These are phyloP conservation scores for Hypoxylon trugodes DNA, from an alignment of 495 filamentous ascomycete species.

Conservation along the genomic window DNA sequence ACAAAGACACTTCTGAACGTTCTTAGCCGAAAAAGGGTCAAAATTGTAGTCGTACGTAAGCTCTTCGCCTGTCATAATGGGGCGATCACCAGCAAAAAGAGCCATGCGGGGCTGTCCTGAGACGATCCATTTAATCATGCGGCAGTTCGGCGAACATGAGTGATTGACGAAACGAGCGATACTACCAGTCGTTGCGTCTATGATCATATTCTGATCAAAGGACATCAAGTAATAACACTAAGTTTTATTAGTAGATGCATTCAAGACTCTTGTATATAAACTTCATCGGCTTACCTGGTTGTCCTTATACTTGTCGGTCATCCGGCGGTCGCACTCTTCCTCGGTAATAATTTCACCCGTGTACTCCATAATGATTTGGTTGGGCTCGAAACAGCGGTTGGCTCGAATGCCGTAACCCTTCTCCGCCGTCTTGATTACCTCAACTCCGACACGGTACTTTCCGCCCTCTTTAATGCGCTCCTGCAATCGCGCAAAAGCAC, in stretches of 20 bases:
- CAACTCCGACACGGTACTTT: constrained; percentile 89
- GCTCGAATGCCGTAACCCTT: constrained; percentile 90
- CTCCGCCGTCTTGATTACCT: constrained; percentile 89
- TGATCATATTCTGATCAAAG: constrained; percentile 98
- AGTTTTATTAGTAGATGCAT: constrained; percentile 39
- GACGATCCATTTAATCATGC: constrained; percentile 98
- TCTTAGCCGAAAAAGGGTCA: constrained; percentile 84
- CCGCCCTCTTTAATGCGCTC: constrained; percentile 78
- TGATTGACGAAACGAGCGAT: constrained; percentile 99
- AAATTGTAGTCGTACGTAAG: constrained; percentile 99
- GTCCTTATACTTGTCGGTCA: constrained; percentile 90
- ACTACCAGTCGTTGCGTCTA: constrained; percentile 93
- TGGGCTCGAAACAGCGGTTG: constrained; percentile 84
- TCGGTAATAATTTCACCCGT: constrained; percentile 96
- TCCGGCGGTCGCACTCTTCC: constrained; percentile 88
- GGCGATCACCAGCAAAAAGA: constrained; percentile 88
- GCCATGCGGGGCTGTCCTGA: constrained; percentile 95
- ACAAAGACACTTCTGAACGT: constrained; percentile 84
- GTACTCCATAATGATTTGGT: constrained; percentile 98
- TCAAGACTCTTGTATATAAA: not conserved
- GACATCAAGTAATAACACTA: constrained; percentile 98
- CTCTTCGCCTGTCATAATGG: constrained; percentile 93
- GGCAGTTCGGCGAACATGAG: constrained; percentile 95
- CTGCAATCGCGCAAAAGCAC: constrained; percentile 82
- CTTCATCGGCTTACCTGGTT: constrained; percentile 71